Evolutionary conservation across 345 rosid genomes (phyloP), one percentile per base, ranked within the genome.

Genomic region (Eucalyptus sp.): DNA sequence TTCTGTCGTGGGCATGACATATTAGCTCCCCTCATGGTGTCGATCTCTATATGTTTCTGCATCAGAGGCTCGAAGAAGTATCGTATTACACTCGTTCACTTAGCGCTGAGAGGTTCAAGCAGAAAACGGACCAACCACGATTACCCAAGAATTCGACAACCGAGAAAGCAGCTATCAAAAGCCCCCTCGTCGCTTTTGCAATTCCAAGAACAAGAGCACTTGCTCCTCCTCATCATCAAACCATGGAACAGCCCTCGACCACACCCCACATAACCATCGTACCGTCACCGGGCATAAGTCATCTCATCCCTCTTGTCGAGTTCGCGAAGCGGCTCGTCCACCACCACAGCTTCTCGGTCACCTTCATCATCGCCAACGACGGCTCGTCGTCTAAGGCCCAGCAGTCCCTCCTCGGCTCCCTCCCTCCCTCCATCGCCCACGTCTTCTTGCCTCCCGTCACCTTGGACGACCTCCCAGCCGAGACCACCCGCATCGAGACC

Each of bases 261-360:
- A 76, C 91, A 25, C 90, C 93, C n/a, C 95, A 92, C 87, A 87
- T 95, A 37, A 97, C 92, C 41, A 87, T 96, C 50, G 76, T 93
- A 7, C 96, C 96, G 17, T 91, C 94, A 86, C 98, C 96, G 0
- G 99, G 99, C 58, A 95, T 96, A 96, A 98, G 99, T 66, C 98
- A 96, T 87, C 95, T 96, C 51, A 95, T 94, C 90, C 98, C 99
- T 13, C 93, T 95, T 88, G 87, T 90, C 22, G 96, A 95, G 92
- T 91, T 96, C 33, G 95, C 98, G 31, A 94, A 95, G 89, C 89
- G 89, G 48, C 91, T 96, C 86, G 93, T 92, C 87, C 90, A 88
- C 51, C 86, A 37, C 84, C 95, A 95, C 90, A 8, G 88, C 68
- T 56, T 95, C 91, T 86, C 89, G 86, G 89, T 94, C 12, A 93